Evolutionary conservation across 257 asterid genomes (phyloP), one percentile per base, ranked within the genome.

Genomic region (Primulina tabacum): DNA sequence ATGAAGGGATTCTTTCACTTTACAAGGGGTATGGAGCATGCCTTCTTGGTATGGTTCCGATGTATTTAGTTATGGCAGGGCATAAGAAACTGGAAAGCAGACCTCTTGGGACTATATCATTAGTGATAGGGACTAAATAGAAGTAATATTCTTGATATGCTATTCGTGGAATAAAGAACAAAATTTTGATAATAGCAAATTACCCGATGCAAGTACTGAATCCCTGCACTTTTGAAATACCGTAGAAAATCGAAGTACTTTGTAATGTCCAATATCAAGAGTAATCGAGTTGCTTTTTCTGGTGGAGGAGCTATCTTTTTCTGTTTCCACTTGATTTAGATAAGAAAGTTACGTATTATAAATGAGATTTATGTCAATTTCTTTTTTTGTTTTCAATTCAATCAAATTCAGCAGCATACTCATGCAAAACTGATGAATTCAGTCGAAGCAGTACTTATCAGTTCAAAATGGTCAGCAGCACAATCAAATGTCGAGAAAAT

Each of bases 321-420:
- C 53, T 43, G 53, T 43, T 37, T 43, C 53, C 53, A 43, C 53
- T 43, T 43, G 17, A 43, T 2, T 11, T 43, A 43, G n/a, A 43
- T 43, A 43, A 43, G 6, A 43, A 43, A 43, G n/a, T 14, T 11
- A 12, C 53, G 4, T 8, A 38, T 38, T 9, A 35, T 14, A 9
- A 38, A 38, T 43, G 53, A 3, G 6, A 43, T 43, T 43, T 43
- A 43, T 43, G 74, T 80, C 88, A 37, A 64, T 77, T 75, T 84
- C 83, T 24, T 68, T 62, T 70, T 69, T 37, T 17, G 21, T 52
- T 72, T 70, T 40, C 72, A 47, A 62, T 28, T 59, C 53, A 37
- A 37, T 43, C 53, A 43, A 60, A 60, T 52, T 78, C 76, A 71
- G 8, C 74, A 78, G 58, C 77, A 69, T 58, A 65, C 72, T 81